Percentiles rank a stretch among this genome's conserved stretches.
phyloP scores from a whole-genome alignment of 768 basidiomycete species.

The Lentinula guzmanii region DNA sequence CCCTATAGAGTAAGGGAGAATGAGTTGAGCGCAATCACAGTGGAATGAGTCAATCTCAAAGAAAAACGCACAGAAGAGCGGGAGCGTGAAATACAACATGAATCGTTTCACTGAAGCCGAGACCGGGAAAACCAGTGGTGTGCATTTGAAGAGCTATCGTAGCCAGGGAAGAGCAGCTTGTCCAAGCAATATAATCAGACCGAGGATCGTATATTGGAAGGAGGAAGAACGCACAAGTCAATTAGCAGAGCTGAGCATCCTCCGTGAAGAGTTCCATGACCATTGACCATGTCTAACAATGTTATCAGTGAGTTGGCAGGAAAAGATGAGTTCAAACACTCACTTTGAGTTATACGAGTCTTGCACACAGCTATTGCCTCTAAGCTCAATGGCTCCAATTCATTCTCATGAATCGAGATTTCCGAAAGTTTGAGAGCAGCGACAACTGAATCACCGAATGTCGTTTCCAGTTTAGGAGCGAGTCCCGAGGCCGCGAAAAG shows the following conservation, averaged over 20 bases:
- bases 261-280: slow-evolving; percentile 13
- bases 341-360: background rate
- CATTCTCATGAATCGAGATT: background rate
- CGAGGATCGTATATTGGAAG: slow-evolving; percentile 2
- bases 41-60: background rate
- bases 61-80: slow-evolving; percentile 21
- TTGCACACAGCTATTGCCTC: slow-evolving; percentile 1
- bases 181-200: background rate
- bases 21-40: background rate
- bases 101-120: slow-evolving; percentile 25
- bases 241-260: slow-evolving; percentile 16
- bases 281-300: slow-evolving; percentile 28
- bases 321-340: background rate
- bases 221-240: background rate
- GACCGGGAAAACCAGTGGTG: background rate
- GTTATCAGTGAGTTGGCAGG: background rate
- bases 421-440: background rate
- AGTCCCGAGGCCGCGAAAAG: background rate
- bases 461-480: background rate
- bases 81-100: slow-evolving; percentile 27
- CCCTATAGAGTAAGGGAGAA: slow-evolving; percentile 10
- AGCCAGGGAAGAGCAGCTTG: slow-evolving; percentile 2
- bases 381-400: background rate
- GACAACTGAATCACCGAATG: background rate
- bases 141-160: slow-evolving; percentile 2